These are phyloP conservation scores for Pyrenochaeta sp. DNA, from an alignment of 2,329 filamentous ascomycete genomes.

Conservation along the genomic window DNA sequence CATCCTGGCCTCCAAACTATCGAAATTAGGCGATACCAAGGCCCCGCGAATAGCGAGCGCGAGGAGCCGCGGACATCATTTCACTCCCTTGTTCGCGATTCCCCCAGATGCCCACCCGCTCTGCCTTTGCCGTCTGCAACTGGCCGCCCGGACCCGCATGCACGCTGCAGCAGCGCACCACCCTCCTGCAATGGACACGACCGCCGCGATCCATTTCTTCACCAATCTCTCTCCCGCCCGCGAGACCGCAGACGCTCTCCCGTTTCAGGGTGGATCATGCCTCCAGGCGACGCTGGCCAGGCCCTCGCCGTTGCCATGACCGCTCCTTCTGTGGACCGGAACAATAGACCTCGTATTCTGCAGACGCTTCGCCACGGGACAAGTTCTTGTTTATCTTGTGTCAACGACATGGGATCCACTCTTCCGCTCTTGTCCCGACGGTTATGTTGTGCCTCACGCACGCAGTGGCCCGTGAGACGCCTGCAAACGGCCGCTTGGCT, in stretches of 20 bases:
- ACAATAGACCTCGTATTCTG: not conserved
- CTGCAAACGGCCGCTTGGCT: not conserved
- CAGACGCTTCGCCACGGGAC: not conserved
- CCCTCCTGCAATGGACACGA: not conserved
- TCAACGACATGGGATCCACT: not conserved
- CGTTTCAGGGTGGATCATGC: not conserved
- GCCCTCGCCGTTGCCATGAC: not conserved
- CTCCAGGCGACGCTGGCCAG: not conserved
- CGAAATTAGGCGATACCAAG: not conserved
- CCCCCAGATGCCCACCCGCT: not conserved
- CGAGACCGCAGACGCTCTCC: not conserved
- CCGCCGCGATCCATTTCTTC: not conserved
- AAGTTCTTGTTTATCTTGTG: not conserved
- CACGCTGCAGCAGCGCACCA: not conserved
- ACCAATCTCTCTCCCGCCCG: not conserved
- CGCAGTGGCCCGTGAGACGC: not conserved
- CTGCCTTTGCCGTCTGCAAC: not conserved
- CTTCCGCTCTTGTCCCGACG: slow-evolving; percentile 1
- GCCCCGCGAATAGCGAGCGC: not conserved
- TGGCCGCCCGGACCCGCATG: not conserved
- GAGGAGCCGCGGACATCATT: not conserved
- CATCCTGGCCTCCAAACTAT: not conserved
- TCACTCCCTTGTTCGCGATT: not conserved
- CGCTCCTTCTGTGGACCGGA: not conserved
- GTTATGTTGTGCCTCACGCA: not conserved